Base-by-base conservation (phyloP, 768 basidiomycete genomes). In the Lactarius psammicola region DNA sequence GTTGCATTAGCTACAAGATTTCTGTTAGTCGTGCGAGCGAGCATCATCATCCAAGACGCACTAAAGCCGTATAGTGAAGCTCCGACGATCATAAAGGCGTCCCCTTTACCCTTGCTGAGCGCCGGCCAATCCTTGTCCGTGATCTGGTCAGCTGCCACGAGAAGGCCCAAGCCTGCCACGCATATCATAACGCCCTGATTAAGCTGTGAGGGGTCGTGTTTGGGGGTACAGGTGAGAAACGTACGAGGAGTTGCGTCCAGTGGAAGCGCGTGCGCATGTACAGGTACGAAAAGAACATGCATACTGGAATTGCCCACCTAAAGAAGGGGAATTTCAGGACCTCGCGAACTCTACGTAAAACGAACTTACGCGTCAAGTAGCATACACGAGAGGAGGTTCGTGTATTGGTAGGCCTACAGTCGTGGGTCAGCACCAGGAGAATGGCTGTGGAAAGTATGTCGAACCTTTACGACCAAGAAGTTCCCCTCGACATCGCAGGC, bases 251-350 rank as follows among this genome's bases (percentile, higher is more conserved):
- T 76, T 95, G 93, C 0, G 90, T 91, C 89, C 89, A 92, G 64
- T 90, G 89, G 74, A 90, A 94, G 73, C 74, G 84, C 18, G 86
- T 84, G 40, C 88, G 84, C 85, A 94, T 86, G 77, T 91, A 94
- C 10, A 94, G 60, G 85, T 87, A 95, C 34, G 87, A 87, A 76
- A 94, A 86, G 76, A 90, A 82, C 74, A 94, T 78, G 75, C 93
- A 94, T 15, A 90, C 84, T 30, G 93, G 93, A 71, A 93, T 95
- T 1, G 93, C 93, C 92, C 92, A 94, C 60, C 89, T 90, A 56
- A 38, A 57, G 10, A 65, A 70, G 38, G 49, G 8, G 57, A 26
- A 28, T 51, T 20, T 36, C 46, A 23, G n/a, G 49, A 30, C 23
- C 13, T 62, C 11, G 46, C 15, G 61, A 4, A 23, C 5, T n/a